Base-by-base conservation (phyloP, 2,329 filamentous ascomycete species). In the Endothia cerciana region DNA sequence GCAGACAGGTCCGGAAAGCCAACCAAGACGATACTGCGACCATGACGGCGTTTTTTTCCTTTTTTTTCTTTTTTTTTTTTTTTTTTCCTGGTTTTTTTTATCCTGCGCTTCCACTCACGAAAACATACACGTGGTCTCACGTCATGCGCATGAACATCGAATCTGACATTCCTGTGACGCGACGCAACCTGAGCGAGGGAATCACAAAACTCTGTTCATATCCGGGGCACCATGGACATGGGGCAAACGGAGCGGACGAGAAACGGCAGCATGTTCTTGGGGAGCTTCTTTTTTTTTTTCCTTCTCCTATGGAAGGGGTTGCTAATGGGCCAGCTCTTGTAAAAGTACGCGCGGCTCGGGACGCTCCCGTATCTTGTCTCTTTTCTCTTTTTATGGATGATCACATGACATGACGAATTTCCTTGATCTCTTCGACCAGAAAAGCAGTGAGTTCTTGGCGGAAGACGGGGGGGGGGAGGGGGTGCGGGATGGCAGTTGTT, bases 281-380 rank as follows among this genome's bases (percentile, higher is more conserved):
- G 22, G 25, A 7, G 47, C 47, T 25, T 63, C 64, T 30, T 66
- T 68, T 65, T 60, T 65, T 66, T 65, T 64, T 49, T 65, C 47
- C 57, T 63, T 30, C n/a, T 30, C 13, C 28, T 28, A 15, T 3
- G 51, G 53, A 55, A n/a, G 56, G 63, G 59, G 55, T 61, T 22
- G 33, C n/a, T 41, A 38, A 41, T 36, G 55, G 55, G 33, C 55
- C 19, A 15, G 6, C 22, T 30, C 36, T 22, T 58, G 55, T 58
- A 58, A 36, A 40, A 56, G 17, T 33, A 36, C 55, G 47, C 47
- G n/a, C 38, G 36, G 36, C 55, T 58, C 55, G 30, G 55, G 55
- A 40, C 41, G 55, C 38, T 38, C 41, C 38, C 38, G 19, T 36
- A 40, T 22, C 2, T 10, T 41, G n/a, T 15, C 36, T 41, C 15